Conservation (phyloP, 305 asterid species). For the Solanum hybrid region DNA sequence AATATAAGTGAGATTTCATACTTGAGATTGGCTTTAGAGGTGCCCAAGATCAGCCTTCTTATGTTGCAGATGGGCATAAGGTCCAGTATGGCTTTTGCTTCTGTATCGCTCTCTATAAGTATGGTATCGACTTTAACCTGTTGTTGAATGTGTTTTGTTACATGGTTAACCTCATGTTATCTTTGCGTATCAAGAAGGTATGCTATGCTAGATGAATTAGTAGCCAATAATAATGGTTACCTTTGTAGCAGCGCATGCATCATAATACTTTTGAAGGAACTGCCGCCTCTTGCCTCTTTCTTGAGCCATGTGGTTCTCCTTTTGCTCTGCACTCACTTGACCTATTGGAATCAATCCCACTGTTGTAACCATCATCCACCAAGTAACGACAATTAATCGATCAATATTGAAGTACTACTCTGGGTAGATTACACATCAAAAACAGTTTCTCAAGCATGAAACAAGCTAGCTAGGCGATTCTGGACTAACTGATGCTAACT, state of each 20-base stretch:
- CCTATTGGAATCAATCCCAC: conserved; percentile 55
- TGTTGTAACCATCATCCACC: conserved; percentile 3
- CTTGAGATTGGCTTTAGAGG: conserved; percentile 46
- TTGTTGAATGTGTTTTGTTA: background rate
- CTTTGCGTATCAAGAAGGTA: background rate
- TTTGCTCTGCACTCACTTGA: conserved; percentile 57
- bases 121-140: conserved; percentile 61
- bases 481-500: background rate
- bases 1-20: conserved; percentile 1
- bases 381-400: background rate
- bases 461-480: background rate
- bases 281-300: conserved; percentile 48
- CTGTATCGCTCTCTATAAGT: conserved; percentile 58
- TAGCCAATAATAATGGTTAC: conserved; percentile 12
- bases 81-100: conserved; percentile 56
- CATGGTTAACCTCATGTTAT: background rate
- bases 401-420: background rate
- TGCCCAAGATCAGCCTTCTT: conserved; percentile 41
- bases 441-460: background rate
- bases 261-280: conserved; percentile 37
- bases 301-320: conserved; percentile 35
- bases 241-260: conserved; percentile 35
- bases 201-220: background rate
- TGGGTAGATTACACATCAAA: background rate
- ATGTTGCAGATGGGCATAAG: conserved; percentile 71